phyloP scores from a whole-genome alignment of 2,329 filamentous ascomycete species.

The Talaromyces sp. region DNA sequence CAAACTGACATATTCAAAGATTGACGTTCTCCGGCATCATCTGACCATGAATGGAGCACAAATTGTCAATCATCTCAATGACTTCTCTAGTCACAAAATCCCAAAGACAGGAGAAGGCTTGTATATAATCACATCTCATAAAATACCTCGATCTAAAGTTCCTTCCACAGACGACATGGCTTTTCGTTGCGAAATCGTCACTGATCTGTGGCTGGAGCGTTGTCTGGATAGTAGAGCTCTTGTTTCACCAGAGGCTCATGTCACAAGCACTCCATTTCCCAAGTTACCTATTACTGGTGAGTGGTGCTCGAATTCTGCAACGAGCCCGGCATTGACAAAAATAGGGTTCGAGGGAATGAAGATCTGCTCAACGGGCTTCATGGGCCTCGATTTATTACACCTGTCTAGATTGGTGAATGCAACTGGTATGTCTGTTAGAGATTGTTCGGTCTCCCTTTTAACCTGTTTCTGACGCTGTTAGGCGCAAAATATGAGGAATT shows the following conservation, averaged over 20 bases:
- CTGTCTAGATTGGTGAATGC: slow-evolving; percentile 69
- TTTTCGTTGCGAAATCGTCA: slow-evolving; percentile 53
- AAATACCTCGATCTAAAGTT: slow-evolving; percentile 24
- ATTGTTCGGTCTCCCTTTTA: neutral
- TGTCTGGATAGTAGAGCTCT: slow-evolving; percentile 74
- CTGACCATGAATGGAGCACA: slow-evolving; percentile 36
- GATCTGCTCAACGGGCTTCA: slow-evolving; percentile 77
- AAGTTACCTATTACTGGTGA: slow-evolving; percentile 58
- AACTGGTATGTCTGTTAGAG: slow-evolving; percentile 48
- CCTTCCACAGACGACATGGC: slow-evolving; percentile 35
- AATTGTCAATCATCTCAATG: slow-evolving; percentile 27
- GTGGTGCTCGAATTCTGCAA: neutral
- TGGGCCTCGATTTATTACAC: slow-evolving; percentile 78
- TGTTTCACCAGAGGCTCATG: slow-evolving; percentile 61
- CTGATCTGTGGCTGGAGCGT: slow-evolving; percentile 88
- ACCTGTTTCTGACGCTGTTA: slow-evolving; percentile 21
- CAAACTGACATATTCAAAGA: slow-evolving; percentile 20
- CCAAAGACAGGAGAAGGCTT: slow-evolving; percentile 27
- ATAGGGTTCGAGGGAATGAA: slow-evolving; percentile 61
- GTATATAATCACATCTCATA: slow-evolving; percentile 37
- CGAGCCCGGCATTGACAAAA: slow-evolving; percentile 12
- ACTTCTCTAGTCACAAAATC: slow-evolving; percentile 28
- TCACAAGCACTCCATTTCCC: slow-evolving; percentile 71
- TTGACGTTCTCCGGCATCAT: slow-evolving; percentile 33
- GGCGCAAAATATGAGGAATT: slow-evolving; percentile 75